phyloP scores from a whole-genome alignment of 805 yeast genomes.

The Kodamaea kakaduensis region DNA sequence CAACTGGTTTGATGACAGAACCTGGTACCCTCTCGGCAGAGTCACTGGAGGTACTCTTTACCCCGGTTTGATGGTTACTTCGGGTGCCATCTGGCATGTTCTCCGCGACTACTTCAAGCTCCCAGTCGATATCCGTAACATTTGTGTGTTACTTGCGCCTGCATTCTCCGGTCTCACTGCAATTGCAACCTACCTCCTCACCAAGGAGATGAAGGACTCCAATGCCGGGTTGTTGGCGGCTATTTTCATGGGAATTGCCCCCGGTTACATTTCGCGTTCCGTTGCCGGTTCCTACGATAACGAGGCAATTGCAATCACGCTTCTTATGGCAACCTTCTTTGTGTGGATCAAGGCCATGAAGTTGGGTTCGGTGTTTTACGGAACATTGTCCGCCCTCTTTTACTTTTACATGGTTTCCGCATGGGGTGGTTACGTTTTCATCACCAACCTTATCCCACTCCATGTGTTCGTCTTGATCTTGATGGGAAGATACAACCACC shows the following conservation, averaged over 20 bases:
- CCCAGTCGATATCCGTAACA: slow-evolving; percentile 91
- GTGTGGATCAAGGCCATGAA: slow-evolving; percentile 94
- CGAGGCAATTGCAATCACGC: slow-evolving; percentile 96
- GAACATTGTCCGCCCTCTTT: slow-evolving; percentile 75
- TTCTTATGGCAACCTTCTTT: slow-evolving; percentile 92
- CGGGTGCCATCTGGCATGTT: slow-evolving; percentile 82
- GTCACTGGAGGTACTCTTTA: slow-evolving; percentile 98
- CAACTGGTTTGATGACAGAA: slow-evolving; percentile 97
- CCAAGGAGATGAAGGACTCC: slow-evolving; percentile 84
- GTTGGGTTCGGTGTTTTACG: slow-evolving; percentile 83
- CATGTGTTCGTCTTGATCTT: slow-evolving; percentile 85
- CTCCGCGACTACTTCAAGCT: slow-evolving; percentile 59
- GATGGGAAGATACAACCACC: slow-evolving; percentile 90
- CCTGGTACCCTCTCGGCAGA: slow-evolving; percentile 99
- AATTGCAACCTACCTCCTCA: slow-evolving; percentile 78
- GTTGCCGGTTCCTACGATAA: slow-evolving; percentile 99
- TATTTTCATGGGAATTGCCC: slow-evolving; percentile 93
- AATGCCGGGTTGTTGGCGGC: slow-evolving; percentile 92
- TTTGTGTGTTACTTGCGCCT: slow-evolving; percentile 95
- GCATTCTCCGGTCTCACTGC: slow-evolving; percentile 94
- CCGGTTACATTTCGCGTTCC: slow-evolving; percentile 96
- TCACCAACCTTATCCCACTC: slow-evolving; percentile 93
- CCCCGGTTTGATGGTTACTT: slow-evolving; percentile 97
- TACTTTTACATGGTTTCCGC: slow-evolving; percentile 99
- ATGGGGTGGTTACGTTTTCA: slow-evolving; percentile 99